phyloP scores from a whole-genome alignment of 768 basidiomycete species.

The Kwoniella dejecticola region DNA sequence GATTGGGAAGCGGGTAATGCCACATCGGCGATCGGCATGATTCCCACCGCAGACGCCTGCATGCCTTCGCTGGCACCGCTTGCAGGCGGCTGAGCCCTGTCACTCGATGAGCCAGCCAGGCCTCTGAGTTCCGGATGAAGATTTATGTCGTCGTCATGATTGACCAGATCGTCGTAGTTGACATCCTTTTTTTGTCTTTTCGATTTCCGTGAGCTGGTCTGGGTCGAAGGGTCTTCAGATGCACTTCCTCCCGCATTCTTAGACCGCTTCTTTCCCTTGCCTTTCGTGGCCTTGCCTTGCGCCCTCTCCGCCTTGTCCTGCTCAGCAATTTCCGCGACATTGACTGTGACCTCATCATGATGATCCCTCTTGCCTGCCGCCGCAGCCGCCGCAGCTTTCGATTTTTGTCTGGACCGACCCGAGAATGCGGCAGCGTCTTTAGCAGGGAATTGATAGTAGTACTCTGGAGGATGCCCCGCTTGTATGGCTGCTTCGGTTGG shows the following conservation, averaged over 20 bases:
- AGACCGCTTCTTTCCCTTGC: constrained; percentile 12
- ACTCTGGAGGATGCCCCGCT: constrained; percentile 33
- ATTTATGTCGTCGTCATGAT: too few species aligned
- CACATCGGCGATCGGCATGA: too few species aligned
- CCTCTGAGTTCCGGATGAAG: too few species aligned
- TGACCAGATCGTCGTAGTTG: constrained; percentile 4
- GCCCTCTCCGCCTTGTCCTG: constrained; percentile 30
- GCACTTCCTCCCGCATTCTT: constrained; percentile 30
- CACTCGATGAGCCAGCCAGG: too few species aligned
- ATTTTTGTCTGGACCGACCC: not conserved
- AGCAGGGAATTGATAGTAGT: constrained; percentile 29
- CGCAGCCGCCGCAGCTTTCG: not conserved
- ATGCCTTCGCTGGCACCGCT: too few species aligned
- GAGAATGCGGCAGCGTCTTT: constrained; percentile 9
- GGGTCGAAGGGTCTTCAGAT: constrained; percentile 2
- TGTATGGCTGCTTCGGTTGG: constrained; percentile 26
- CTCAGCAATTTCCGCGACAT: too few species aligned
- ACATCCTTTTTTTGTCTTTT: constrained; percentile 17
- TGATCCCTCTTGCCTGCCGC: not conserved
- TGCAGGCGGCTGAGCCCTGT: too few species aligned
- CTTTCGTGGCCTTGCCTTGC: constrained; percentile 49
- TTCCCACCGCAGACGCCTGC: too few species aligned
- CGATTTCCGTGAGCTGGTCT: not conserved
- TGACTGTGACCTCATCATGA: too few species aligned
- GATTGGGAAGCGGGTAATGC: too few species aligned